Conservation (phyloP, 257 asterid genomes). For the Forsythia viridissima region DNA sequence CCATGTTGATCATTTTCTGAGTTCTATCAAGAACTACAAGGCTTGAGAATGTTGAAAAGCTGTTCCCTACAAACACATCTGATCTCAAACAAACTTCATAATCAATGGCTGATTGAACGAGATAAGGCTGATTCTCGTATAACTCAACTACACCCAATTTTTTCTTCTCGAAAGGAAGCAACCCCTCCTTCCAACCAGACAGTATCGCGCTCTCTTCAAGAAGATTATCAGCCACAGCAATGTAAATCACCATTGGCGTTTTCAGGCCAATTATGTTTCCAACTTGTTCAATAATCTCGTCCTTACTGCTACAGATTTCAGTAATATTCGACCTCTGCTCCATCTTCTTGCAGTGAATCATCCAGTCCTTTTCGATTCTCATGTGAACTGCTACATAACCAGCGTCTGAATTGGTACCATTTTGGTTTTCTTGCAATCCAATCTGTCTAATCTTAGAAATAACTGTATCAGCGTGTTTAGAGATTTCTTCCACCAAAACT, state of each 20-base stretch:
- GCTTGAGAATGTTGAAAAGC: conserved; percentile 97
- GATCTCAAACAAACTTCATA: conserved; percentile 92
- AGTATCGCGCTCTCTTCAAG: conserved; percentile 69
- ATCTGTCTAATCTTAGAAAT: conserved; percentile 59
- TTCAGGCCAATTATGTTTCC: conserved; percentile 52
- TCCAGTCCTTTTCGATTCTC: conserved; percentile 97
- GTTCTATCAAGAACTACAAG: conserved; percentile 89
- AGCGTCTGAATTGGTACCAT: conserved; percentile 26
- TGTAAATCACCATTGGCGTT: conserved; percentile 55
- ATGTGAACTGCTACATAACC: conserved; percentile 76
- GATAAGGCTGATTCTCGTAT: conserved; percentile 71
- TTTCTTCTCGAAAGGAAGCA: conserved; percentile 75
- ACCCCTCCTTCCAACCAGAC: conserved; percentile 69
- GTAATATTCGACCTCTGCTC: conserved; percentile 36
- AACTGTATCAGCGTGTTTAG: conserved; percentile 72
- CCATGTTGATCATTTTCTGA: conserved; percentile 55
- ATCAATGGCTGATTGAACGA: conserved; percentile 84
- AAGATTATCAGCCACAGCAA: conserved; percentile 89
- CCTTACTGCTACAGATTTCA: conserved; percentile 45
- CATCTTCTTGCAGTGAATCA: conserved; percentile 70
- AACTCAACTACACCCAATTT: conserved; percentile 58
- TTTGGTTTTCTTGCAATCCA: conserved; percentile 37
- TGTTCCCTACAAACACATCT: conserved; percentile 82
- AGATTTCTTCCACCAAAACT: conserved; percentile 65
- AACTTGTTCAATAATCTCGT: conserved; percentile 38